These are phyloP conservation scores for Hibiscus mutabilis DNA, from an alignment of 345 rosid species.

Conservation along the genomic window DNA sequence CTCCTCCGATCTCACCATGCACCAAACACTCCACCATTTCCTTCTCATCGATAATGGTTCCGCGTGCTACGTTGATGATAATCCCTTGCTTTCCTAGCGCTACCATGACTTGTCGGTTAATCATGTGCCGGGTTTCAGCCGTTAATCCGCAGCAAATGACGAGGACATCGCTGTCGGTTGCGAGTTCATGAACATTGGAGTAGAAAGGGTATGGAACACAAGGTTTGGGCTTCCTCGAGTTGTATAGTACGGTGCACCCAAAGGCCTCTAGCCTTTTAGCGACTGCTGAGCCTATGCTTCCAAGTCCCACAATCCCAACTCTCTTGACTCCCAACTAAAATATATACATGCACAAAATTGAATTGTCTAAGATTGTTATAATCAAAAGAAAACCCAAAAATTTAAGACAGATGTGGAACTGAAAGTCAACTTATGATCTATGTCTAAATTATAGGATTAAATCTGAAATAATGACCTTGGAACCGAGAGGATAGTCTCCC, in stretches of 20 bases:
- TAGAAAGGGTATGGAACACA: slow-evolving; percentile 29
- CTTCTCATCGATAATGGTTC: slow-evolving; percentile 42
- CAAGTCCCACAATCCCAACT: slow-evolving; percentile 2
- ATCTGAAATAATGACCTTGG: slow-evolving; percentile 17
- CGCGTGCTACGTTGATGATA: slow-evolving; percentile 44
- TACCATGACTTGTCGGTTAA: slow-evolving; percentile 33
- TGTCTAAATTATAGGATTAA: no score
- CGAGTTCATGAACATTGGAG: slow-evolving; percentile 29
- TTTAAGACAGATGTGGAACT: no score
- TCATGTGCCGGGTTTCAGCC: slow-evolving; percentile 41
- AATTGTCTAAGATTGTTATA: neutral
- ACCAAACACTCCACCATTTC: slow-evolving; percentile 36
- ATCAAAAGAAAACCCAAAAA: neutral
- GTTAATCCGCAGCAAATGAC: slow-evolving; percentile 37
- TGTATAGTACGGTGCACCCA: slow-evolving; percentile 31
- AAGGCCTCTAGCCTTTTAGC: slow-evolving; percentile 9
- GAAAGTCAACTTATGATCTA: no score
- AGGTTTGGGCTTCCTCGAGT: slow-evolving; percentile 32
- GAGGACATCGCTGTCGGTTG: slow-evolving; percentile 28
- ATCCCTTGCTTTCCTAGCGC: slow-evolving; percentile 44
- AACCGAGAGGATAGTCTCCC: slow-evolving; percentile 28
- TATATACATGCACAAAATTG: neutral
- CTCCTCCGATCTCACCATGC: slow-evolving; percentile 40
- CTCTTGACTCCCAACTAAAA: neutral
- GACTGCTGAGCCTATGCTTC: neutral